Base-by-base conservation (phyloP, 495 filamentous ascomycete species). In the Xylaria longipes region DNA sequence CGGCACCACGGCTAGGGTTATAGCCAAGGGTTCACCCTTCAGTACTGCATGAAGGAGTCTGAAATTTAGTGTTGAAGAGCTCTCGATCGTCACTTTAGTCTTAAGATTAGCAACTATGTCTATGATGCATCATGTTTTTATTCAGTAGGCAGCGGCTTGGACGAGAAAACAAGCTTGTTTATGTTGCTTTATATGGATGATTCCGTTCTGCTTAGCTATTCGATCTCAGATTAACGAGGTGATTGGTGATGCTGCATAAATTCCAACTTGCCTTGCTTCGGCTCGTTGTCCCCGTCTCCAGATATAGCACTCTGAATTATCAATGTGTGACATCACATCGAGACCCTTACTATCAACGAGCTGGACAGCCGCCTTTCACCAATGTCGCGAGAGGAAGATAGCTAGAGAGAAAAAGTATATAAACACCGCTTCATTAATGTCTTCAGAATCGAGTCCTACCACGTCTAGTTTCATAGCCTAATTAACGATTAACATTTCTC, bases 301-400 rank as follows among this genome's bases (percentile, higher is more conserved):
- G 62, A 46, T 65, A 33, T 20, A 65, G 41, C 27, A 20, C 7
- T 46, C 15, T n/a, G 22, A 37, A 48, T 22, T 43, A 62, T 33
- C 14, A 45, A 64, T 25, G 31, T 64, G 39, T 65, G 62, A 65
- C 27, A 65, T 65, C 41, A 60, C 60, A 63, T 41, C 6, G n/a
- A 63, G 60, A 43, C 60, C 12, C 20, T 4, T 25, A 43, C 20
- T 37, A 11, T 60, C 33, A 60, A 37, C 57, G 22, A n/a, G 8
- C 33, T 14, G 37, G 29, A 12, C 33, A 12, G 33, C n/a, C 7
- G 57, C 31, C 31, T 20, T 37, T 20, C 20, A 8, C 31, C 14
- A 60, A 20, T 22, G 31, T 7, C 52, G 5, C 14, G 25, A 31
- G 14, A 37, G 35, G n/a, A 17, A 62, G 37, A 62, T 15, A 15